Evolutionary conservation across 208 protist genomes (phyloP).

Genomic region (Leishmania aethiopica): DNA sequence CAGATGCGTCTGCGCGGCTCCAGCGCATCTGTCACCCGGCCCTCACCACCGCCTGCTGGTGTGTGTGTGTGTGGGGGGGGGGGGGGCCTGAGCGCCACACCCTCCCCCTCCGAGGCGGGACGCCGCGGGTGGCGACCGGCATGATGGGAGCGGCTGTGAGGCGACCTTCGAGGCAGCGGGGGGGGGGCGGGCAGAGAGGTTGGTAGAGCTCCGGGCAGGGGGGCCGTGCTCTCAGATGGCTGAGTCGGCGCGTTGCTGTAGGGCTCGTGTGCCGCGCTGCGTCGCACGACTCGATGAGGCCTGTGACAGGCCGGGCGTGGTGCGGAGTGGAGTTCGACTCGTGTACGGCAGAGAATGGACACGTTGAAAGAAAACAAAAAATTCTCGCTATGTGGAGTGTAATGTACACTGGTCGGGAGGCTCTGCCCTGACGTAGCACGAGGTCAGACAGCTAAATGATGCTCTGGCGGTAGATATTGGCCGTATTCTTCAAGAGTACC

Average conservation of each 20-base stretch:
- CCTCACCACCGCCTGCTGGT: not conserved
- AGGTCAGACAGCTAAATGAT: constrained; percentile 27
- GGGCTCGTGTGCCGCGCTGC: not conserved
- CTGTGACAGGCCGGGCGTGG: not conserved
- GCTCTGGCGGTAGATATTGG: constrained; percentile 38
- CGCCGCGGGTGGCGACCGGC: not conserved
- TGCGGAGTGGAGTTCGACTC: not conserved
- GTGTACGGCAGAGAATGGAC: not conserved
- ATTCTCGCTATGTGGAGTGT: not conserved
- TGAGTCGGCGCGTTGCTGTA: not conserved
- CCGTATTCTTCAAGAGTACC: constrained; percentile 26
- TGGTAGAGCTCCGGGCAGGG: too few relatives aligned
- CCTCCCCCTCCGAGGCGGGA: too few relatives aligned
- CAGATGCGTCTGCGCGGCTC: not conserved
- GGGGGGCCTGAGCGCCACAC: too few relatives aligned
- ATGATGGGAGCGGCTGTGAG: not conserved
- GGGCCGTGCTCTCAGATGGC: too few relatives aligned
- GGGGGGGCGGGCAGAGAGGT: too few relatives aligned
- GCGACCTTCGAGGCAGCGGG: not conserved
- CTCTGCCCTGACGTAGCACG: not conserved
- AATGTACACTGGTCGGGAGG: not conserved
- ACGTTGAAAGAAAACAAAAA: not conserved
- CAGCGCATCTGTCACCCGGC: not conserved
- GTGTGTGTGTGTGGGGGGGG: too few relatives aligned
- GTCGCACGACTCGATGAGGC: too few relatives aligned